Evolutionary conservation across 2,329 filamentous ascomycete genomes (phyloP).

Genomic region (Xylaria arbuscula): DNA sequence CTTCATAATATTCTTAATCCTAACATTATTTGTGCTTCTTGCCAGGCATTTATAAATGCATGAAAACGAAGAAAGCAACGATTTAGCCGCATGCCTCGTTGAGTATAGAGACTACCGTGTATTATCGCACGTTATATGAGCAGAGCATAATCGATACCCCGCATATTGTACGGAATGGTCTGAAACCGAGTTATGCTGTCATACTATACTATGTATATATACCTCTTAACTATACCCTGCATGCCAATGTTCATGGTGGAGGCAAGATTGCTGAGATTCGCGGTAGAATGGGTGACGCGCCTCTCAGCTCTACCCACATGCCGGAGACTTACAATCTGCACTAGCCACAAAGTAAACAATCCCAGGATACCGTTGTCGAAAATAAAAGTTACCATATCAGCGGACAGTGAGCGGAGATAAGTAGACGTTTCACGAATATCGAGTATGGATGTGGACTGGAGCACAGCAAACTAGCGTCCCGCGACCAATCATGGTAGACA

Average conservation of each 20-base stretch:
- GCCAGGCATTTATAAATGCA: too few species aligned
- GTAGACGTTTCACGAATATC: too few species aligned
- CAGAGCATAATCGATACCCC: not conserved
- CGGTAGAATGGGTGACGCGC: not conserved
- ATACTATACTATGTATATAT: not conserved
- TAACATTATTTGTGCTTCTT: too few species aligned
- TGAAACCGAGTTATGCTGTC: not conserved
- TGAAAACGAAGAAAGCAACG: not conserved
- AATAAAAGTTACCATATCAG: not conserved
- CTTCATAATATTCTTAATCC: too few species aligned
- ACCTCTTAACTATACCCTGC: not conserved
- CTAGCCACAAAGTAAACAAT: not conserved
- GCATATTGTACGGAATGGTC: not conserved
- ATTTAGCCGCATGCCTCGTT: not conserved
- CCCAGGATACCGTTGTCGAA: not conserved
- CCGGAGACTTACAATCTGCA: not conserved
- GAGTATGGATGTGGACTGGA: too few species aligned
- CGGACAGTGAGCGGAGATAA: too few species aligned
- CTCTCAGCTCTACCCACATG: not conserved
- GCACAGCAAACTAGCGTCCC: too few species aligned
- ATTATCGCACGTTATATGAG: not conserved
- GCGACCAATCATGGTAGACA: too few species aligned
- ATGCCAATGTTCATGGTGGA: not conserved
- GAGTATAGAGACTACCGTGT: not conserved
- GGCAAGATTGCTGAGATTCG: not conserved